Evolutionary conservation across 768 basidiomycete genomes (phyloP).

Genomic region (Hebeloma cylindrosporum): DNA sequence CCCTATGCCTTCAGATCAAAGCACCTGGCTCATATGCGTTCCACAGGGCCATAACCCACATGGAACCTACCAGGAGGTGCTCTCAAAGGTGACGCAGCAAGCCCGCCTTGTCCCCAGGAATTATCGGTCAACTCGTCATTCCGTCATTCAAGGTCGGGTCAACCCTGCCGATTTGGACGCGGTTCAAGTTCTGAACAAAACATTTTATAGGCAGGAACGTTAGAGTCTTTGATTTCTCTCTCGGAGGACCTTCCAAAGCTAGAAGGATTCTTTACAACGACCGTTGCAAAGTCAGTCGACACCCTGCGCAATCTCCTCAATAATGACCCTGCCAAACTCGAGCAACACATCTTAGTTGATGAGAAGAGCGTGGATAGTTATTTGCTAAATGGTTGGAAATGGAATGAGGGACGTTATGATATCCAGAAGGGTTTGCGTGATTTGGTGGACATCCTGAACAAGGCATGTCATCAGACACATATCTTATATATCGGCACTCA

Average conservation of each 20-base stretch:
- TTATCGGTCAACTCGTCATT: constrained; percentile 66
- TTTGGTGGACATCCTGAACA: constrained; percentile 80
- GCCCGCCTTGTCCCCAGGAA: constrained; percentile 49
- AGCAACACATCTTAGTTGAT: constrained; percentile 77
- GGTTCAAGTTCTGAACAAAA: constrained; percentile 16
- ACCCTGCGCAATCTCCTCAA: constrained; percentile 88
- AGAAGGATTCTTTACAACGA: constrained; percentile 81
- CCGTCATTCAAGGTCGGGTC: constrained; percentile 85
- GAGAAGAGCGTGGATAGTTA: constrained; percentile 80
- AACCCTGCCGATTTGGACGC: constrained; percentile 12
- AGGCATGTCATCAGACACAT: constrained; percentile 47
- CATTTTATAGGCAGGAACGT: constrained; percentile 80
- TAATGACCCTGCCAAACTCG: constrained; percentile 76
- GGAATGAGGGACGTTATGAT: constrained; percentile 93
- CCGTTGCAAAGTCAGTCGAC: constrained; percentile 92
- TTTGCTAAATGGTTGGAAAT: constrained; percentile 79
- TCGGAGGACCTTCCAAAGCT: constrained; percentile 94
- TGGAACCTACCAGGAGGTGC: constrained; percentile 64
- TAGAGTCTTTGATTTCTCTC: constrained; percentile 83
- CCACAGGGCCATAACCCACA: constrained; percentile 87
- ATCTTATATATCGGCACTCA: background rate
- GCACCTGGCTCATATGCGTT: constrained; percentile 89
- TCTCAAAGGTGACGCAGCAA: constrained; percentile 59
- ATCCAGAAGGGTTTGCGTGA: constrained; percentile 80
- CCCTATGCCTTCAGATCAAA: constrained; percentile 96